phyloP scores from a whole-genome alignment of 2,329 filamentous ascomycete genomes.

The Arthrobotrys pseudoclavata region DNA sequence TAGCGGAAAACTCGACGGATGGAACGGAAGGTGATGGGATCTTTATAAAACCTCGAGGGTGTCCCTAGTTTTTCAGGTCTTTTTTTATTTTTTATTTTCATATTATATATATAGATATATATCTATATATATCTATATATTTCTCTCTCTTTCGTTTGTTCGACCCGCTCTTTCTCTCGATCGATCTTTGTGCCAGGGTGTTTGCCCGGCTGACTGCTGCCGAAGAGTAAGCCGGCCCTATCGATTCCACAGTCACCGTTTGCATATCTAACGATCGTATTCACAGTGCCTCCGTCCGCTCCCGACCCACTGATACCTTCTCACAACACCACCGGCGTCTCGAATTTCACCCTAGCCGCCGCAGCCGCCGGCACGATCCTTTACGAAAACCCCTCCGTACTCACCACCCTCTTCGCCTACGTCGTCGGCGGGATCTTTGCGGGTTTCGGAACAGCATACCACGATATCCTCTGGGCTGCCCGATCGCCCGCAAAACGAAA shows the following conservation, averaged over 20 bases:
- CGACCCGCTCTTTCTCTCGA: neutral
- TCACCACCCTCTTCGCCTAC: constrained; percentile 46
- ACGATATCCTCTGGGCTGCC: constrained; percentile 42
- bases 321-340: constrained; percentile 35
- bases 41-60: constrained; percentile 6
- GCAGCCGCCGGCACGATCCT: constrained; percentile 50
- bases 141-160: neutral
- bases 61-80: neutral
- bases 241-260: neutral
- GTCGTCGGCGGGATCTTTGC: constrained; percentile 57
- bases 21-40: constrained; percentile 13
- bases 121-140: too few species aligned
- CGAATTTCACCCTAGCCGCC: constrained; percentile 56
- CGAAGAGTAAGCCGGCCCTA: constrained; percentile 42
- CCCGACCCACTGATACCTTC: constrained; percentile 18
- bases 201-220: constrained; percentile 29
- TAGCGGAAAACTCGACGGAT: neutral
- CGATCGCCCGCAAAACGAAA: constrained; percentile 36
- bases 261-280: neutral
- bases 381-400: constrained; percentile 33
- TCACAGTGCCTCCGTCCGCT: constrained; percentile 47
- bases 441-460: constrained; percentile 41
- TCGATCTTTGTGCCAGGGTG: constrained; percentile 6
- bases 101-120: too few species aligned
- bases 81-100: neutral